phyloP scores from a whole-genome alignment of 2,329 filamentous ascomycete genomes.

The Paramyrothecium sp. region DNA sequence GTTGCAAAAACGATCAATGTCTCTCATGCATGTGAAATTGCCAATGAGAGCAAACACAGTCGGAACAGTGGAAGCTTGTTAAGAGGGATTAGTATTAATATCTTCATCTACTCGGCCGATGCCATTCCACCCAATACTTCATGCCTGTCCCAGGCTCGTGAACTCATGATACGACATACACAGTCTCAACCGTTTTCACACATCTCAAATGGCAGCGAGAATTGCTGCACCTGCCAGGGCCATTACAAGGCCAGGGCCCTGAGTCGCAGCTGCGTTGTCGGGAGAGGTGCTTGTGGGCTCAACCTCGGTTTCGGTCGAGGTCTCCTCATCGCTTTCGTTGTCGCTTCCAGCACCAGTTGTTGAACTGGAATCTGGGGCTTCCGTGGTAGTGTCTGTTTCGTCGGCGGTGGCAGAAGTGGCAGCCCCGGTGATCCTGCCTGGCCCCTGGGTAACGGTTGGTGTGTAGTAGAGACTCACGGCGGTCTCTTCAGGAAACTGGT shows the following conservation, averaged over 20 bases:
- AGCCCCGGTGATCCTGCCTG: slow-evolving; percentile 39
- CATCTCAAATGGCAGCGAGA: slow-evolving; percentile 22
- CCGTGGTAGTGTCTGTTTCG: slow-evolving; percentile 6
- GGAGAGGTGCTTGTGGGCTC: not conserved
- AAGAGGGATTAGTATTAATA: too few relatives aligned
- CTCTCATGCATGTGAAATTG: too few relatives aligned
- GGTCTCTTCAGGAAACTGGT: slow-evolving; percentile 32
- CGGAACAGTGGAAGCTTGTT: too few relatives aligned
- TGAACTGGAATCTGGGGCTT: slow-evolving; percentile 6
- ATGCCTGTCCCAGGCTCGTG: too few relatives aligned
- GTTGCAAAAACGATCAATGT: not conserved
- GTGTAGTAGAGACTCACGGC: slow-evolving; percentile 44
- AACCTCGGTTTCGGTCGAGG: not conserved
- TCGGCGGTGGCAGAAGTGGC: slow-evolving; percentile 33
- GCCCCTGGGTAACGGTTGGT: slow-evolving; percentile 31
- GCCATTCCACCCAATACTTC: not conserved
- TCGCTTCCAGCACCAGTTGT: not conserved
- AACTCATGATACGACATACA: too few relatives aligned
- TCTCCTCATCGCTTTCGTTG: not conserved
- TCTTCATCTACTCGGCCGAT: too few relatives aligned
- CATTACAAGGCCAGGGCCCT: slow-evolving; percentile 19
- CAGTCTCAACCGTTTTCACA: not conserved
- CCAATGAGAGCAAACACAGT: too few relatives aligned
- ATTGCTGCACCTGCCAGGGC: slow-evolving; percentile 25
- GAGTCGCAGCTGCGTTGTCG: slow-evolving; percentile 22